These are phyloP conservation scores for Sporothrix sp. DNA, from an alignment of 2,329 filamentous ascomycete genomes.

Conservation along the genomic window DNA sequence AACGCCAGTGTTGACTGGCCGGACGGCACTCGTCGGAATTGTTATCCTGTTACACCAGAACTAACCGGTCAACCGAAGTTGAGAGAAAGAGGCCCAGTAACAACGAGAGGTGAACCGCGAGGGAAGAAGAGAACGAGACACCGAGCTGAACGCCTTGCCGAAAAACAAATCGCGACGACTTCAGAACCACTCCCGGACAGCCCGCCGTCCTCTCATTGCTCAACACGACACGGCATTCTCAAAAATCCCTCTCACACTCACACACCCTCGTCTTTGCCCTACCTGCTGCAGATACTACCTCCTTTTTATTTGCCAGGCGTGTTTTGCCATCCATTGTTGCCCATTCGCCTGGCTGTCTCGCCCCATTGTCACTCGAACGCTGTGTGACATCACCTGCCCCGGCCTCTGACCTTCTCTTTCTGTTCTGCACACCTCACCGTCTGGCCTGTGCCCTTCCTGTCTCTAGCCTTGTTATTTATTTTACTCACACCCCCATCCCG, in stretches of 20 bases:
- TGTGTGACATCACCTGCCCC: constrained; percentile 3
- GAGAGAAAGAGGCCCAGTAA: neutral
- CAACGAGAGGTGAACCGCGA: too few species aligned
- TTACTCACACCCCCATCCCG: constrained; percentile 1
- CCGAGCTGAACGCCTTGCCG: too few species aligned
- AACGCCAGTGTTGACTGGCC: neutral
- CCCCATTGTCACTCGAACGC: neutral
- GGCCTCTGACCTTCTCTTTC: neutral
- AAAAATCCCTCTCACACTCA: constrained; percentile 5
- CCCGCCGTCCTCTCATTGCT: too few species aligned
- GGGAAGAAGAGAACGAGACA: too few species aligned
- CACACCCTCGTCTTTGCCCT: constrained; percentile 7
- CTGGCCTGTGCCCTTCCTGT: too few species aligned
- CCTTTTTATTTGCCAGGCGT: neutral
- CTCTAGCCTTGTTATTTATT: constrained; percentile 3
- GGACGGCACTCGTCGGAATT: neutral
- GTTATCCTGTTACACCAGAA: neutral
- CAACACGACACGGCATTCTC: neutral
- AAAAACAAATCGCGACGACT: too few species aligned
- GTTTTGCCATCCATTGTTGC: too few species aligned
- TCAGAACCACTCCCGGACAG: neutral
- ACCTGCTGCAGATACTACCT: neutral
- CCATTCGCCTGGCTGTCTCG: neutral
- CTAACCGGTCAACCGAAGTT: constrained; percentile 2
- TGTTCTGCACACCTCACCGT: too few species aligned